Conservation (phyloP, 441 rosid species). For the Pelargonium fulgidum region DNA sequence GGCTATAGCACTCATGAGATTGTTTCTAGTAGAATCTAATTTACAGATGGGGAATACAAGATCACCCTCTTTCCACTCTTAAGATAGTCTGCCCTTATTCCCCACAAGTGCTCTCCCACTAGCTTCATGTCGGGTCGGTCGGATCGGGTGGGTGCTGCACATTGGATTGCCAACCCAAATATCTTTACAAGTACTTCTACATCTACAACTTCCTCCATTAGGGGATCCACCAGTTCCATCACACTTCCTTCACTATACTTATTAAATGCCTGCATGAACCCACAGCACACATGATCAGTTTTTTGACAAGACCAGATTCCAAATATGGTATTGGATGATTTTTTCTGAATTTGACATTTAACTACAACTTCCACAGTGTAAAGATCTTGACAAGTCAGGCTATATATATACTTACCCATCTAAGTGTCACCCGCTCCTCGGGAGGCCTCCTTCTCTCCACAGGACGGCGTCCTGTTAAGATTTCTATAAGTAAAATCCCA, state of each 20-base stretch:
- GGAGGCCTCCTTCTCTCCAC: constrained; percentile 52
- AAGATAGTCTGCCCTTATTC: constrained; percentile 63
- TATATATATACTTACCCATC: constrained; percentile 55
- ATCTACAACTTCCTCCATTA: constrained; percentile 48
- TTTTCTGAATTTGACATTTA: background rate
- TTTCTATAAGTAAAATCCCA: constrained; percentile 79
- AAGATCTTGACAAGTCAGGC: background rate
- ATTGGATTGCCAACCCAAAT: constrained; percentile 70
- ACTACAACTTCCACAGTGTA: background rate
- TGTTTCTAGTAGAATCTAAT: background rate
- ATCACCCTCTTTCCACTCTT: constrained; percentile 29
- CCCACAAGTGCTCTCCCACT: constrained; percentile 81
- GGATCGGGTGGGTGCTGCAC: constrained; percentile 67
- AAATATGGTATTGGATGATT: background rate
- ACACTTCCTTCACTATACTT: constrained; percentile 57
- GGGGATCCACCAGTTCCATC: constrained; percentile 50
- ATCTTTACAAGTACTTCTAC: constrained; percentile 44
- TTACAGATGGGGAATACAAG: background rate
- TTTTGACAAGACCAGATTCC: background rate
- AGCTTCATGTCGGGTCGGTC: constrained; percentile 82
- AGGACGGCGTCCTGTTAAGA: constrained; percentile 87
- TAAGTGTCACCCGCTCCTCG: constrained; percentile 63
- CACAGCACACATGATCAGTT: background rate
- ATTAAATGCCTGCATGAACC: constrained; percentile 52
- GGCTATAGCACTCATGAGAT: background rate